Evolutionary conservation across 805 yeast genomes (phyloP).

Genomic region (Saturnispora diversa): DNA sequence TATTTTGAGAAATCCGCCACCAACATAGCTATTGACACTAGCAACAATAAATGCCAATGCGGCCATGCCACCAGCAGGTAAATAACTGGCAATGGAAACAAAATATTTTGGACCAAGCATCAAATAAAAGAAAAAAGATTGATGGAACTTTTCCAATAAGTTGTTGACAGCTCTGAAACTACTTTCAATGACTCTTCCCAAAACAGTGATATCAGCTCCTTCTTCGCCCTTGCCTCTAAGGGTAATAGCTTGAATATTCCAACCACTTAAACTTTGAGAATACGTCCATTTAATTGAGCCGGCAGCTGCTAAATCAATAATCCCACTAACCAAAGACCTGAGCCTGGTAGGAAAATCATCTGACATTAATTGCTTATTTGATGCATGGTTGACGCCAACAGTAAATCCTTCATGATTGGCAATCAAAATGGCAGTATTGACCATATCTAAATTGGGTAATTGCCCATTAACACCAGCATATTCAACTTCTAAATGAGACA

Average conservation of each 20-base stretch:
- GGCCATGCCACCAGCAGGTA: slow-evolving; percentile 74
- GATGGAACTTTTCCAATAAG: slow-evolving; percentile 91
- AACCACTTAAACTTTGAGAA: slow-evolving; percentile 91
- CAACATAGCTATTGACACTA: slow-evolving; percentile 49
- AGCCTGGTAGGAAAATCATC: slow-evolving; percentile 49
- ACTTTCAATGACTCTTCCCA: slow-evolving; percentile 86
- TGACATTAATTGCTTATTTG: slow-evolving; percentile 37
- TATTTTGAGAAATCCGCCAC: slow-evolving; percentile 30
- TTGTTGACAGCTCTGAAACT: slow-evolving; percentile 84
- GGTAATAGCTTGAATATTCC: slow-evolving; percentile 90
- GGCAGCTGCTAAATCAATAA: slow-evolving; percentile 58
- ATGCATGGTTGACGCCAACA: slow-evolving; percentile 56
- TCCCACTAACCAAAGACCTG: slow-evolving; percentile 51
- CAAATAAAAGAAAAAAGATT: slow-evolving; percentile 88
- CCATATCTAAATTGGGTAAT: slow-evolving; percentile 83
- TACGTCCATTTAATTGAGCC: slow-evolving; percentile 54
- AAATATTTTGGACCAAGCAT: slow-evolving; percentile 69
- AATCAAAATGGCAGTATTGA: slow-evolving; percentile 72
- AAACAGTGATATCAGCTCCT: slow-evolving; percentile 78
- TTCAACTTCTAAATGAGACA: slow-evolving; percentile 63
- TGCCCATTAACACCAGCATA: slow-evolving; percentile 94
- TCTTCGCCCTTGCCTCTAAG: slow-evolving; percentile 47
- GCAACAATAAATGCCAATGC: slow-evolving; percentile 64
- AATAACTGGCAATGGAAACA: slow-evolving; percentile 88
- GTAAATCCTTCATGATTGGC: slow-evolving; percentile 70